These are phyloP conservation scores for Pichia sporocuriosa DNA, from an alignment of 805 yeast species.

Conservation along the genomic window DNA sequence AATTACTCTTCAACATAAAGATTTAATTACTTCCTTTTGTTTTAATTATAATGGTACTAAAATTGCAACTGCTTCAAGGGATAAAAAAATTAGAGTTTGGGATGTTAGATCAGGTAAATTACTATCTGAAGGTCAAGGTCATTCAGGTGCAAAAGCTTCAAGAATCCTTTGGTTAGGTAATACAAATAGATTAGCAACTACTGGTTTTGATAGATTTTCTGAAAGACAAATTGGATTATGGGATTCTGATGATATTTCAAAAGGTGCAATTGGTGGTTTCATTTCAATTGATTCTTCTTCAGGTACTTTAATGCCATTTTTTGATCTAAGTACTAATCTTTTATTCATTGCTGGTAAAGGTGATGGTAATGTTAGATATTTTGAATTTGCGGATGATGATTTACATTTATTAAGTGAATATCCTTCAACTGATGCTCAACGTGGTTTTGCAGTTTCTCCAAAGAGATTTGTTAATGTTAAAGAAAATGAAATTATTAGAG, in stretches of 20 bases:
- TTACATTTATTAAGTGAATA: slow-evolving; percentile 82
- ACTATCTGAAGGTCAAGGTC: slow-evolving; percentile 81
- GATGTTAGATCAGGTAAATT: slow-evolving; percentile 71
- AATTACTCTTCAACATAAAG: slow-evolving; percentile 76
- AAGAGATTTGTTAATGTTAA: slow-evolving; percentile 69
- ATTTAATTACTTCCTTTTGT: slow-evolving; percentile 86
- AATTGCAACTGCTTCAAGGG: slow-evolving; percentile 85
- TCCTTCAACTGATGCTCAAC: slow-evolving; percentile 85
- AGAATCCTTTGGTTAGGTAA: slow-evolving; percentile 90
- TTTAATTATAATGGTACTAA: slow-evolving; percentile 86
- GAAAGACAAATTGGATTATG: slow-evolving; percentile 95
- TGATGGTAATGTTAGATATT: slow-evolving; percentile 95
- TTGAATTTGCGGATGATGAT: slow-evolving; percentile 80
- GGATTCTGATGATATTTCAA: slow-evolving; percentile 68
- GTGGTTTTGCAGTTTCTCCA: slow-evolving; percentile 91
- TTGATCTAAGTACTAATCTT: slow-evolving; percentile 71
- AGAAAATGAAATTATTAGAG: slow-evolving; percentile 77
- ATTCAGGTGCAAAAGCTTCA: slow-evolving; percentile 85
- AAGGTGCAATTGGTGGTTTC: slow-evolving; percentile 88
- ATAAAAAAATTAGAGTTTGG: slow-evolving; percentile 87
- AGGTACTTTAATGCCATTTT: slow-evolving; percentile 90
- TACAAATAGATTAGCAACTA: slow-evolving; percentile 76
- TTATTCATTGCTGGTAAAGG: slow-evolving; percentile 94
- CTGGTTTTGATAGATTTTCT: slow-evolving; percentile 88
- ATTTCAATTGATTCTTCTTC: slow-evolving; percentile 82